Evolutionary conservation across 768 basidiomycete genomes (phyloP).

Genomic region (Kwoniella mangroviensis): DNA sequence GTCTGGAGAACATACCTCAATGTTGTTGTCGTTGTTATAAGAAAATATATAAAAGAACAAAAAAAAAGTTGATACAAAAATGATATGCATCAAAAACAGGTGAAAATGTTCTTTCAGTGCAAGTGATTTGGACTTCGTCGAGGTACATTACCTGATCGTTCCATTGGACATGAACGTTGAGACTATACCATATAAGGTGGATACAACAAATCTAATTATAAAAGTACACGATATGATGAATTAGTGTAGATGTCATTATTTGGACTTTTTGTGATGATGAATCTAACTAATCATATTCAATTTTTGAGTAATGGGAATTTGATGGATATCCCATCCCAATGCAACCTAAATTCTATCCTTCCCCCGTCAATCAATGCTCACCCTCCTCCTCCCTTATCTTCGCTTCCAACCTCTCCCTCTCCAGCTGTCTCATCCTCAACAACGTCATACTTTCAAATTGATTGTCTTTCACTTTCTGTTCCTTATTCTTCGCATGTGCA

Average conservation of each 20-base stretch:
- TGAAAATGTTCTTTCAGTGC: conserved; percentile 17
- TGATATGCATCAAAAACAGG: conserved; percentile 25
- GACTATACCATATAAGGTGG: too few relatives aligned
- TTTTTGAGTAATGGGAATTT: too few relatives aligned
- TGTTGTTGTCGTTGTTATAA: neutral
- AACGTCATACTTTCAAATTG: conserved; percentile 57
- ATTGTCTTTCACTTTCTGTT: conserved; percentile 14
- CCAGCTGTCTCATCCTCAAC: conserved; percentile 52
- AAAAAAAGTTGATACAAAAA: conserved; percentile 17
- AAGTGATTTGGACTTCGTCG: neutral
- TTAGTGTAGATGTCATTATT: too few relatives aligned
- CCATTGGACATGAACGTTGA: too few relatives aligned
- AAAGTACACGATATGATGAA: too few relatives aligned
- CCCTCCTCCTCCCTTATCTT: conserved; percentile 50
- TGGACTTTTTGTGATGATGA: too few relatives aligned
- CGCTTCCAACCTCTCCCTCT: conserved; percentile 49
- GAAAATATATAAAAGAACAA: neutral
- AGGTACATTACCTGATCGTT: too few relatives aligned
- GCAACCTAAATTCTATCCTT: neutral
- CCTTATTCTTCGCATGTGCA: conserved; percentile 22
- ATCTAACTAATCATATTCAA: too few relatives aligned
- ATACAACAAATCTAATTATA: too few relatives aligned
- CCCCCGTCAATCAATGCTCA: conserved; percentile 22
- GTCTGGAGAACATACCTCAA: too few relatives aligned
- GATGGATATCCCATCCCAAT: neutral